These are phyloP conservation scores for Pseudonitzschia multiseries DNA, from an alignment of 108 stramenopile genomes.

Conservation along the genomic window DNA sequence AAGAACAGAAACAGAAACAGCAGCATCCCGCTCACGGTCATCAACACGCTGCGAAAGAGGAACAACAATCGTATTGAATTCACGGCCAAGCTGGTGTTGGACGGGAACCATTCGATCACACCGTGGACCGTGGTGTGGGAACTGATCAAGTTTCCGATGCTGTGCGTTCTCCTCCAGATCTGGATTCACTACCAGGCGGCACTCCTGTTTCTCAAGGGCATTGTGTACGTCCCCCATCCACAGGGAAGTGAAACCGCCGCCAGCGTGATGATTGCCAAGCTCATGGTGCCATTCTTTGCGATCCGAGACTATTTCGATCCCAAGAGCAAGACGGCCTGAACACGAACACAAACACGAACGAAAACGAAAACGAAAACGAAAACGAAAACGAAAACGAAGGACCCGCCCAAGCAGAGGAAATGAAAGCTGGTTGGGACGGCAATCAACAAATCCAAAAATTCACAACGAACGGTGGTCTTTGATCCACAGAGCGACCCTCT, in stretches of 20 bases:
- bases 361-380: neutral
- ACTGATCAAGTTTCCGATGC: constrained; percentile 66
- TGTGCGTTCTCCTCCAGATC: constrained; percentile 77
- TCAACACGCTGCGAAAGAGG: constrained; percentile 21
- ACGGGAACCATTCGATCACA: constrained; percentile 10
- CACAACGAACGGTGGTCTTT: neutral
- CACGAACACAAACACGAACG: neutral
- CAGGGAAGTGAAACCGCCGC: constrained; percentile 70
- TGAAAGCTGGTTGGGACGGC: no score
- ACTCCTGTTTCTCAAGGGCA: constrained; percentile 70
- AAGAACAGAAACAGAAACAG: constrained; percentile 12
- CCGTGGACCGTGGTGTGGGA: constrained; percentile 54
- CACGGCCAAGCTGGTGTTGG: constrained; percentile 27
- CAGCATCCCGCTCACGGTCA: constrained; percentile 2
- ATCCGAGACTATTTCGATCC: constrained; percentile 45
- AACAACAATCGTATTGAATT: constrained; percentile 14
- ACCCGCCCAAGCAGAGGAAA: no score
- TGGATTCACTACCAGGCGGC: constrained; percentile 90
- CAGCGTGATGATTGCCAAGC: constrained; percentile 53
- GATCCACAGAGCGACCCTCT: no score
- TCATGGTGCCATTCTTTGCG: constrained; percentile 64
- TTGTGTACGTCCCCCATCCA: constrained; percentile 80
- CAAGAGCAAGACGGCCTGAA: constrained; percentile 8
- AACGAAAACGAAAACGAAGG: no score
- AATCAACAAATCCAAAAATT: neutral